Evolutionary conservation across 495 filamentous ascomycete genomes (phyloP).

Genomic region (Cercophora scortea): DNA sequence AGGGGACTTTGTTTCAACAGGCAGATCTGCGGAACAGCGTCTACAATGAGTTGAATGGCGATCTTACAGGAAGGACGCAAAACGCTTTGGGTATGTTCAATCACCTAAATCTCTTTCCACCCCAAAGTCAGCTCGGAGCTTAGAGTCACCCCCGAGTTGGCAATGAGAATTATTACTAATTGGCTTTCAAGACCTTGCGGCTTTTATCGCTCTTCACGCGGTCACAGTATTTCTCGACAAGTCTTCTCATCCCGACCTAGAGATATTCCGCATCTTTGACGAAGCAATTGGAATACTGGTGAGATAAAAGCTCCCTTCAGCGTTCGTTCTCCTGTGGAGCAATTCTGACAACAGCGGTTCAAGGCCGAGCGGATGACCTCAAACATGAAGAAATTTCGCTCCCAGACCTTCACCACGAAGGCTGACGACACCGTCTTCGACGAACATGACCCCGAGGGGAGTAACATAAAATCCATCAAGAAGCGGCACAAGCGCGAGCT

Average conservation of each 20-base stretch:
- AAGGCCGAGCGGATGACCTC: slow-evolving; percentile 56
- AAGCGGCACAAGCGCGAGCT: slow-evolving; percentile 45
- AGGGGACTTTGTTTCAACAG: slow-evolving; percentile 52
- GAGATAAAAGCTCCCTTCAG: neutral
- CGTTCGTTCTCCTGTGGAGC: neutral
- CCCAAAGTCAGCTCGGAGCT: no score
- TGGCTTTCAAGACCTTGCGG: slow-evolving; percentile 42
- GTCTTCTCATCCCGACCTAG: slow-evolving; percentile 50
- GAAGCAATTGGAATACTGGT: slow-evolving; percentile 60
- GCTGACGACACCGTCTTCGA: slow-evolving; percentile 27
- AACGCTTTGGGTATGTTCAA: slow-evolving; percentile 34
- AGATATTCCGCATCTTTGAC: slow-evolving; percentile 60
- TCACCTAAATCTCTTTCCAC: no score
- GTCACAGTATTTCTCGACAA: slow-evolving; percentile 54
- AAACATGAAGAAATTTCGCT: slow-evolving; percentile 56
- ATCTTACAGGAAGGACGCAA: slow-evolving; percentile 55
- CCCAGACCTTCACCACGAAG: slow-evolving; percentile 35
- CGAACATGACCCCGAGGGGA: slow-evolving; percentile 37
- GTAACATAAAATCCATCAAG: slow-evolving; percentile 33
- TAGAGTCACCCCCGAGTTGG: no score
- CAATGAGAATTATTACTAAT: no score
- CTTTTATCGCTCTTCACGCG: slow-evolving; percentile 53
- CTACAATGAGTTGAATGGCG: slow-evolving; percentile 62
- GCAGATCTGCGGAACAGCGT: slow-evolving; percentile 57
- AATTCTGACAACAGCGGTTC: neutral